Evolutionary conservation across 192 early-diverging fungal genomes (phyloP), one percentile per base, ranked within the genome.

Genomic region (Backusella luteola): DNA sequence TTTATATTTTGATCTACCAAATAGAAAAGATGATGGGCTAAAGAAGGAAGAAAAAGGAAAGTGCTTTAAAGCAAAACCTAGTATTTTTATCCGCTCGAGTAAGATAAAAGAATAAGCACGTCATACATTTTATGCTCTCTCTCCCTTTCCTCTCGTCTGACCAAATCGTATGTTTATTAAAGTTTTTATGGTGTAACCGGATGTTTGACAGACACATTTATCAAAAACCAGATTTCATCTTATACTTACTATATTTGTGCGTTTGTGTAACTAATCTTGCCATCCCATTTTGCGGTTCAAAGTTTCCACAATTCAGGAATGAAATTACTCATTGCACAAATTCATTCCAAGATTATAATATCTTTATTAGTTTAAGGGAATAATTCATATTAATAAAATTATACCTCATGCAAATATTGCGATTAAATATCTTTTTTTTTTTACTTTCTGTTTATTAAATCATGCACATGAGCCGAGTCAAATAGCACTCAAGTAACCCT

Each of bases 171-270:
- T 59, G 56, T 59, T 59, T 59, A 59, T 59, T 59, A 59, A 59
- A 59, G 56, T 59, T 59, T 49, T 59, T 8, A 59, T 59, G 19
- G 56, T 59, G 56, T 59, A 63, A 63, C 56, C 4, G 23, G 9
- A 63, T 63, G 56, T 63, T 63, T 63, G 56, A 63, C 56, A 63
- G 56, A 63, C 56, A 63, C 53, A 56, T 56, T 56, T 12, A 56
- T 11, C 53, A 56, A 56, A 63, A 63, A 14, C 21, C 56, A 63
- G 23, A 63, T 63, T 63, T 63, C 56, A 63, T 63, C 23, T 63
- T 26, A 63, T 3, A 29, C 23, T 63, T 63, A 29, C 56, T 12
- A 63, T 26, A 63, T 63, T 63, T 29, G 56, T 63, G 14, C 4
- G 0, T 29, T 63, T 63, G 56, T 63, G 56, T 63, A 4, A 63